phyloP scores from a whole-genome alignment of 2,329 filamentous ascomycete genomes.

The Coniochaeta ligniaria region DNA sequence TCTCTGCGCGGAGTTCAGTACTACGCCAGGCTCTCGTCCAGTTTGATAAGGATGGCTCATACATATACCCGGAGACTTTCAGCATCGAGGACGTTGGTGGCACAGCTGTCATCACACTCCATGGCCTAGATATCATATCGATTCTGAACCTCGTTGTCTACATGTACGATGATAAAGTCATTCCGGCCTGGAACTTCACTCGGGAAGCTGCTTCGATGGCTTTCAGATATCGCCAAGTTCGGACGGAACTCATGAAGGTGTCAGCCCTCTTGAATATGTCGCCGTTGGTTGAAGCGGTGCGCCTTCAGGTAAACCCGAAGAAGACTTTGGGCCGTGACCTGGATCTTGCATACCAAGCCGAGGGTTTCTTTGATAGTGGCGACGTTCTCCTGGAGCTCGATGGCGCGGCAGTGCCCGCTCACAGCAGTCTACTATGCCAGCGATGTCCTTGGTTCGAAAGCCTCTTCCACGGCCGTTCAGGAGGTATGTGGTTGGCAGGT shows the following conservation, averaged over 20 bases:
- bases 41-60: conserved; percentile 46
- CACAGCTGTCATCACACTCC: conserved; percentile 55
- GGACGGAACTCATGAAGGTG: conserved; percentile 82
- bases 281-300: conserved; percentile 68
- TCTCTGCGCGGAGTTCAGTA: conserved; percentile 65
- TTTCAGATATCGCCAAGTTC: conserved; percentile 69
- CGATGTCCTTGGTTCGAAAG: conserved; percentile 90
- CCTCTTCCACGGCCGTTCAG: conserved; percentile 81
- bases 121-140: conserved; percentile 66
- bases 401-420: conserved; percentile 62
- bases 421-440: conserved; percentile 73
- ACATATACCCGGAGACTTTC: conserved; percentile 53
- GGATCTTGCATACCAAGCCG: conserved; percentile 58
- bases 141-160: conserved; percentile 75
- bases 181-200: conserved; percentile 83
- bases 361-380: conserved; percentile 67
- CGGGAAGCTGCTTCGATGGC: conserved; percentile 58
- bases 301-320: conserved; percentile 60
- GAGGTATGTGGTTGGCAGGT: conserved; percentile 73
- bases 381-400: conserved; percentile 76
- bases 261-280: conserved; percentile 63
- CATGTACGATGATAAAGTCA: conserved; percentile 68
- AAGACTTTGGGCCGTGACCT: conserved; percentile 64
- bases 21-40: conserved; percentile 56
- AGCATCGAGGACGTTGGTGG: conserved; percentile 44